Evolutionary conservation across 768 basidiomycete species (phyloP), one percentile per base, ranked within the genome.

Genomic region (Tylopilus plumbeoviolaceoides): DNA sequence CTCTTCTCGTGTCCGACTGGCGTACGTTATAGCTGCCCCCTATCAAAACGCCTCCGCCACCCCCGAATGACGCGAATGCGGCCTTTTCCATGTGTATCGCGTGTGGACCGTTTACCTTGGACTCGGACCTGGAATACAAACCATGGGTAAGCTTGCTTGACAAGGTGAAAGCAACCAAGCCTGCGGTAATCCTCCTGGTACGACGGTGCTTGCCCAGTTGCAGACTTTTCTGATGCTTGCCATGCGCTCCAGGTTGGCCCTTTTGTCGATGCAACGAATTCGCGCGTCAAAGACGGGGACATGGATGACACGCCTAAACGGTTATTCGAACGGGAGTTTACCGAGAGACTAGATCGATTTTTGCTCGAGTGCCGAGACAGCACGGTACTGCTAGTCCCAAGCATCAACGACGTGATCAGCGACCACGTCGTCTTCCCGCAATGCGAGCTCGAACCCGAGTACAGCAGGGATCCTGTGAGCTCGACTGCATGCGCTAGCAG

Each of bases 401-500:
- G 86, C 59, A 75, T 91, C 8, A 78, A 87, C 36, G 97, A 99
- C 63, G 65, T 97, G 25, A 72, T 91, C 55, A 88, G 82, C 61
- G 72, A 78, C 36, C 92, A 95, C 63, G 79, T 81, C 9, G 91
- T 89, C 15, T 97, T 85, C 69, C 97, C 97, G 1, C 97, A 99
- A 61, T 71, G 76, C 50, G 84, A 84, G 51, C 64, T 89, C 41
- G 65, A 68, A n/a, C 50, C 67, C 12, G 71, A 73, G 25, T 64
- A 82, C 7, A 64, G 67, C 30, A 61, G 59, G n/a, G 77, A 87
- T 65, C 69, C 80, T 2, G 89, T 89, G 55, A 58, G 81, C 66
- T 4, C 44, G 47, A 15, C 14, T 49, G 47, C 21, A 30, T 47
- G 30, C 20, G 15, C 35, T 23, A 41, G 25, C 4, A 20, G 5